Percentiles rank a stretch among this genome's conserved stretches.
These are phyloP conservation scores for Arachnomyces sp. DNA, from an alignment of 2,329 filamentous ascomycete genomes.

Conservation along the genomic window DNA sequence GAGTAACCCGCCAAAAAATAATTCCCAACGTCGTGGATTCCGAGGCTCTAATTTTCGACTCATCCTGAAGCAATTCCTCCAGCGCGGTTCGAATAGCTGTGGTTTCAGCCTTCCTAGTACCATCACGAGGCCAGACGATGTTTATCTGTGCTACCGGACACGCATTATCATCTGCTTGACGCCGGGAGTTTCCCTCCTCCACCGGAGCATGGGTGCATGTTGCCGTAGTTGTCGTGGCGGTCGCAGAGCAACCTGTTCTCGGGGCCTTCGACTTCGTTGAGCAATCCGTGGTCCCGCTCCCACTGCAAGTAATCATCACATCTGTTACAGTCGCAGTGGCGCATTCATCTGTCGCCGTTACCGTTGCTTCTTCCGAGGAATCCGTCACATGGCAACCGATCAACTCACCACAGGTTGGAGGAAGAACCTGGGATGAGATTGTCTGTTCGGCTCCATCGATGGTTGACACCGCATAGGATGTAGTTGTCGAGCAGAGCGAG, in stretches of 20 bases:
- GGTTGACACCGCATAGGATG: conserved; percentile 6
- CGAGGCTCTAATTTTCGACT: conserved; percentile 4
- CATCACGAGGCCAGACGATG: conserved; percentile 5
- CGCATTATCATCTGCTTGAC: conserved; percentile 1
- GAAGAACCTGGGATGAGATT: conserved; percentile 4
- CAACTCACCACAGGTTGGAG: conserved; percentile 5
- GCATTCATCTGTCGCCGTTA: conserved; percentile 5
- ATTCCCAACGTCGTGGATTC: conserved; percentile 4
- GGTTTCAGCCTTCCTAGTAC: background rate
- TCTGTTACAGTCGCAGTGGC: conserved; percentile 5
- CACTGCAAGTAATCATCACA: conserved; percentile 6
- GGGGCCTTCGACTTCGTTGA: conserved; percentile 2
- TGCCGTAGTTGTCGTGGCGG: conserved; percentile 6
- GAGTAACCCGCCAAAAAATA: conserved; percentile 6
- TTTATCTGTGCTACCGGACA: background rate
- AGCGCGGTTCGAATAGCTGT: conserved; percentile 3
- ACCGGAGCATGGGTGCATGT: conserved; percentile 5
- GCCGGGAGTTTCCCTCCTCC: conserved; percentile 1
- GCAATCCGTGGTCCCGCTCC: conserved; percentile 4
- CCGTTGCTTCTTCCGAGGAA: conserved; percentile 1
- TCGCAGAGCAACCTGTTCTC: conserved; percentile 6
- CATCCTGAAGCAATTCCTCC: conserved; percentile 4
- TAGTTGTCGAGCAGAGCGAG: conserved; percentile 3
- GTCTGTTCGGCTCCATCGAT: conserved; percentile 2
- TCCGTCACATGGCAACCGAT: conserved; percentile 6